Evolutionary conservation across 805 yeast genomes (phyloP), one percentile per base, ranked within the genome.

Genomic region (Candida takata): DNA sequence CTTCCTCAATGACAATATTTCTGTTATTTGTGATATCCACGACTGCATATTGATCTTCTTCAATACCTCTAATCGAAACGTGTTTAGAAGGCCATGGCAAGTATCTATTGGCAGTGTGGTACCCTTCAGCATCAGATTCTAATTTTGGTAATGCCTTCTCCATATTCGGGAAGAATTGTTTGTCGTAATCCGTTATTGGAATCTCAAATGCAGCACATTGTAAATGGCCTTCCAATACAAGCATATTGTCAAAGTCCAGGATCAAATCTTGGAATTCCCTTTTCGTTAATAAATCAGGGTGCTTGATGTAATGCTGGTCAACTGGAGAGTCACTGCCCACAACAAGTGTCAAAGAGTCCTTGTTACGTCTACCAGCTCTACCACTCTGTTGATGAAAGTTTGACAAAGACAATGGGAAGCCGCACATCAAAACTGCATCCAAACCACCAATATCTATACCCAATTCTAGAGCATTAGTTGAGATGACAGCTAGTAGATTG

Each of bases 381-480:
- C 99, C 99, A 64, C 92, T 81, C 53, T 92, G 98, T 59, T 92
- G 99, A 48, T 88, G 85, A 53, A 92, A 74, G 42, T 86, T 86
- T 33, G 94, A 79, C 40, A 87, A 69, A 35, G 95, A 83, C 15
- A 77, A 64, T 0, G 99, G 99, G 44, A 92, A 92, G 0, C 97
- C 97, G 51, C 95, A 85, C 62, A 87, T 77, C 3, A 92, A 61
- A 0, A 88, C 97, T 1, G 95, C 87, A 58, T 92, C 98, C 31
- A 92, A 64, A 11, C 82, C 84, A 33, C 97, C 95, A 42, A 92
- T 82, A 65, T 92, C 98, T 34, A 92, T 84, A 40, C 99, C 99
- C 32, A 92, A 69, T 53, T 92, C 99, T 38, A 92, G 62, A 0
- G 99, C 98, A 58, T 88, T 87, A 0, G 99, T 92, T 1, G 98